Evolutionary conservation across 257 asterid genomes (phyloP).

Genomic region (Vinca minor): DNA sequence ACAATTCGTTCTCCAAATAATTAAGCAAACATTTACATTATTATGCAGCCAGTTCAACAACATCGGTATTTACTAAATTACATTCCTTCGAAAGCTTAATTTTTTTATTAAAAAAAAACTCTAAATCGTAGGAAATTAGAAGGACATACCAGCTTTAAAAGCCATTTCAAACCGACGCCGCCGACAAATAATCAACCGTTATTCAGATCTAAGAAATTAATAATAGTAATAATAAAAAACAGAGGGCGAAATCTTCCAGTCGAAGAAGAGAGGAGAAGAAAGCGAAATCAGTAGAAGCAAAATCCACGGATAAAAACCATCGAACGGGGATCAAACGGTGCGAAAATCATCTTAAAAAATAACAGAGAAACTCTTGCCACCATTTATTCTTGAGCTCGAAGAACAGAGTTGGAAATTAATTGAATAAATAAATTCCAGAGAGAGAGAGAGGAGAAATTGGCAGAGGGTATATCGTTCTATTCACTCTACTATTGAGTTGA

Average conservation of each 20-base stretch:
- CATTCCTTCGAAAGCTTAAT: neutral
- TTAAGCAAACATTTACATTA: slow-evolving; percentile 3
- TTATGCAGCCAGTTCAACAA: neutral
- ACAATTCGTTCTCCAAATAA: neutral
- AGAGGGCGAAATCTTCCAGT: slow-evolving; percentile 18
- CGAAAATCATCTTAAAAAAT: slow-evolving; percentile 17
- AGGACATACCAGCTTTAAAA: slow-evolving; percentile 34
- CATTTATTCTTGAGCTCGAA: slow-evolving; percentile 27
- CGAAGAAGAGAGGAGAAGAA: slow-evolving; percentile 7
- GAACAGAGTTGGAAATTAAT: neutral
- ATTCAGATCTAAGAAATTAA: slow-evolving; percentile 42
- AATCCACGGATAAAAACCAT: slow-evolving; percentile 19
- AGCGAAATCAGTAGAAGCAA: slow-evolving; percentile 21
- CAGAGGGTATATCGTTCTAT: neutral
- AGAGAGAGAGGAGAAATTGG: slow-evolving; percentile 14
- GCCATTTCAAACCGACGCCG: too few relatives aligned
- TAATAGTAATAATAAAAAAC: slow-evolving; percentile 17
- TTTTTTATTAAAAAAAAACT: neutral
- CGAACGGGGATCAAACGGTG: slow-evolving; percentile 21
- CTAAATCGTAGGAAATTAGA: neutral
- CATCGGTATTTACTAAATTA: neutral
- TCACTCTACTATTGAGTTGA: neutral
- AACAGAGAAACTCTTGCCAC: too few relatives aligned
- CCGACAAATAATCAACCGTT: slow-evolving; percentile 29
- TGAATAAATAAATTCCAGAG: slow-evolving; percentile 5